Percentiles rank a stretch among this genome's conserved stretches.
These are phyloP conservation scores for Vaccinium vitisidaea DNA, from an alignment of 148 eudicot genomes.

Conservation along the genomic window DNA sequence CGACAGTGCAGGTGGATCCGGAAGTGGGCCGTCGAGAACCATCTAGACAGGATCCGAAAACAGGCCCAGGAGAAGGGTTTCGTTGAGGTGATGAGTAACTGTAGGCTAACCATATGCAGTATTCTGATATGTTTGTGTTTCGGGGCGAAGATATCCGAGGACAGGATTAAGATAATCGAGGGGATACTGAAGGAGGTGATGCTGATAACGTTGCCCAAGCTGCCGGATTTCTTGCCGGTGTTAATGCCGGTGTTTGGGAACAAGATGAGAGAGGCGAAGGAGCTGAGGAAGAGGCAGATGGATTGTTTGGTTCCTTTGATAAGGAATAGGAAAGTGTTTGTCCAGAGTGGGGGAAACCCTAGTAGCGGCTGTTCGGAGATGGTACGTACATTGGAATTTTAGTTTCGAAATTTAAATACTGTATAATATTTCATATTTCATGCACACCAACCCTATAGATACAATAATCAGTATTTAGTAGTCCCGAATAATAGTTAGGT, in stretches of 20 bases:
- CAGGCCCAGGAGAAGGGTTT: conserved; percentile 43
- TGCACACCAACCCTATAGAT: too few relatives aligned
- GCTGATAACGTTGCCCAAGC: conserved; percentile 73
- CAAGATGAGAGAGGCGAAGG: conserved; percentile 59
- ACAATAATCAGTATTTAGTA: too few relatives aligned
- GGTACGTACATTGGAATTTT: conserved; percentile 31
- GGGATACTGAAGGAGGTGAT: conserved; percentile 79
- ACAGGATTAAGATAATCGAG: conserved; percentile 52
- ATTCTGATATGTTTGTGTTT: conserved; percentile 81
- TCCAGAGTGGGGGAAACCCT: conserved; percentile 46
- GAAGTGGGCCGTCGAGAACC: conserved; percentile 71
- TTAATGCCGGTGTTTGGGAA: conserved; percentile 59
- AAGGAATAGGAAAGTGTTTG: conserved; percentile 52
- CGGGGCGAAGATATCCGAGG: conserved; percentile 67
- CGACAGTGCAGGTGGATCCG: conserved; percentile 83
- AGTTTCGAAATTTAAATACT: neutral
- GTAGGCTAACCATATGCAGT: conserved; percentile 78
- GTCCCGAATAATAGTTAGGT: too few relatives aligned
- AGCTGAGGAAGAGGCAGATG: conserved; percentile 63
- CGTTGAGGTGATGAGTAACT: conserved; percentile 77
- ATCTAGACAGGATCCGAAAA: conserved; percentile 46
- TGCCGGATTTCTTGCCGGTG: conserved; percentile 82
- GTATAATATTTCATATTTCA: too few relatives aligned
- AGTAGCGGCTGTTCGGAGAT: conserved; percentile 40
- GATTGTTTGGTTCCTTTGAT: conserved; percentile 69